phyloP scores from a whole-genome alignment of 352 stramenopile species.

The Halophytophthora polymorphica region DNA sequence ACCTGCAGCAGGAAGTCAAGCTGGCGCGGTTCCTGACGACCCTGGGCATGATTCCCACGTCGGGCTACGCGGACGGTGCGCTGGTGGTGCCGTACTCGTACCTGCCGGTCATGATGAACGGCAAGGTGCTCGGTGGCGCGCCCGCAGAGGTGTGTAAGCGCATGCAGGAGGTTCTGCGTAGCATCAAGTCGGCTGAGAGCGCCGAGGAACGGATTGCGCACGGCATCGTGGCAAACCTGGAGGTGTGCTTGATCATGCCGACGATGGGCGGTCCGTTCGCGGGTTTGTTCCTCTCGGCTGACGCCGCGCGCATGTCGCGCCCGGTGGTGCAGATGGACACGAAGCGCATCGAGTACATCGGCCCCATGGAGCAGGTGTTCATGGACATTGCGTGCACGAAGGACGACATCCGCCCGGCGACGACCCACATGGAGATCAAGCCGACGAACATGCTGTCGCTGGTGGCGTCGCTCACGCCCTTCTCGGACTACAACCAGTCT shows the following conservation, averaged over 20 bases:
- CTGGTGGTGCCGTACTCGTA: slow-evolving; percentile 89
- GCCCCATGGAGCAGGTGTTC: slow-evolving; percentile 97
- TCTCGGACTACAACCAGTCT: slow-evolving; percentile 99
- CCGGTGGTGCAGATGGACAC: slow-evolving; percentile 91
- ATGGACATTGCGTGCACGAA: slow-evolving; percentile 97
- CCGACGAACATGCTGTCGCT: slow-evolving; percentile 99
- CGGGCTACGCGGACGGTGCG: slow-evolving; percentile 77
- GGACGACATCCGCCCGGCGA: slow-evolving; percentile 94
- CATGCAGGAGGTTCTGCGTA: slow-evolving; percentile 71
- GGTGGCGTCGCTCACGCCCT: slow-evolving; percentile 98
- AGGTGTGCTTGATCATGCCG: slow-evolving; percentile 80
- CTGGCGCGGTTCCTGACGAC: slow-evolving; percentile 70
- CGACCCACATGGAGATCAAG: slow-evolving; percentile 98
- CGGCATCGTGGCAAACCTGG: slow-evolving; percentile 74
- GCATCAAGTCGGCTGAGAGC: slow-evolving; percentile 59
- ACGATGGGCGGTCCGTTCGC: slow-evolving; percentile 93
- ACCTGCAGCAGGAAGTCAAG: slow-evolving; percentile 69
- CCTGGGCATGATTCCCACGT: slow-evolving; percentile 81
- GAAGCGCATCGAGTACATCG: slow-evolving; percentile 95
- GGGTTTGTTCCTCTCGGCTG: slow-evolving; percentile 97
- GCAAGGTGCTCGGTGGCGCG: slow-evolving; percentile 92
- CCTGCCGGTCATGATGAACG: slow-evolving; percentile 96
- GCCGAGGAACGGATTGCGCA: slow-evolving; percentile 55
- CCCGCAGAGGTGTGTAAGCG: slow-evolving; percentile 81
- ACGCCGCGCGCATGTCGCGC: slow-evolving; percentile 92